A percentile compares a stretch with the other conserved stretches of the same genome.
These are phyloP conservation scores for Mycena latifolia DNA, from an alignment of 768 basidiomycete genomes.

Conservation along the genomic window DNA sequence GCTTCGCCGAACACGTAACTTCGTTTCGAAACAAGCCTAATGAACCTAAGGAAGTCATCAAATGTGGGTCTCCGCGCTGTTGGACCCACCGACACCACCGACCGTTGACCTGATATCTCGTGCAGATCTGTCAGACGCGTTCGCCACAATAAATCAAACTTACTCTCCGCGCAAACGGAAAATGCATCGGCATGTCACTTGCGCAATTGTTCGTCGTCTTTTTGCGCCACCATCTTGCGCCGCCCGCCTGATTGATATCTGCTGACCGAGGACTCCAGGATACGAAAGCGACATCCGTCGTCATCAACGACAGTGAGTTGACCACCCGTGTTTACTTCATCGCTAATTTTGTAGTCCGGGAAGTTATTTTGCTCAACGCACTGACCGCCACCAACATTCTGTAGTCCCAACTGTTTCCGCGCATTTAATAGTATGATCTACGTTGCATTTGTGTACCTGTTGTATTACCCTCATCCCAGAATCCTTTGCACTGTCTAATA, in stretches of 20 bases:
- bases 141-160: conserved; percentile 62
- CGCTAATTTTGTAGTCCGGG: conserved; percentile 45
- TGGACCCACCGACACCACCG: neutral
- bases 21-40: conserved; percentile 67
- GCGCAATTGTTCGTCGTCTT: conserved; percentile 63
- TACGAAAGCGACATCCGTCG: conserved; percentile 57
- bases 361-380: conserved; percentile 50
- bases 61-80: conserved; percentile 59
- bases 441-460: neutral
- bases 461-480: conserved; percentile 5
- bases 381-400: conserved; percentile 50
- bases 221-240: conserved; percentile 24
- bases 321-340: neutral
- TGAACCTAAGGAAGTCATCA: conserved; percentile 61
- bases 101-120: neutral
- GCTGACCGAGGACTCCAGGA: conserved; percentile 47
- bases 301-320: conserved; percentile 62
- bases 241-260: conserved; percentile 26
- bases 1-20: conserved; percentile 67
- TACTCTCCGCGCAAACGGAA: conserved; percentile 60
- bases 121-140: conserved; percentile 65
- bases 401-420: conserved; percentile 33
- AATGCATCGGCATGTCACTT: conserved; percentile 68
- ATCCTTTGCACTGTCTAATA: no score
- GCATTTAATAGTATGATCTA: conserved; percentile 5